Evolutionary conservation across 2,329 filamentous ascomycete species (phyloP).

Genomic region (Fonsecaea nubica): DNA sequence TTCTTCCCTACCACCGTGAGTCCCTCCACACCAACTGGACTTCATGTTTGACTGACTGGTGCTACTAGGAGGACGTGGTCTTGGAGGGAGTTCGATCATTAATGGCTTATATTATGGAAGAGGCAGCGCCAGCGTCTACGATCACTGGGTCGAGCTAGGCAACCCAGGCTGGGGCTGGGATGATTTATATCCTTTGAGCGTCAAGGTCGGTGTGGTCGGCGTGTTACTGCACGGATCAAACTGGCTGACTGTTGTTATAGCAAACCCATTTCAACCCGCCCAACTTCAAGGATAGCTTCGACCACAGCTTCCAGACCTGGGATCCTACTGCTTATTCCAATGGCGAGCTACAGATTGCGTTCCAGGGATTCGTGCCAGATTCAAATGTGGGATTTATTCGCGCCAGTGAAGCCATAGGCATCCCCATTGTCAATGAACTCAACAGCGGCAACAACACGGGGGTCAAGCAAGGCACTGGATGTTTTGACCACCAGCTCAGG

Average conservation of each 20-base stretch:
- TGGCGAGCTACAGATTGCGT: constrained; percentile 40
- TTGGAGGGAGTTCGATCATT: constrained; percentile 33
- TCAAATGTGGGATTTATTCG: constrained; percentile 43
- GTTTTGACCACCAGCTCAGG: constrained; percentile 40
- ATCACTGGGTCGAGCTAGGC: constrained; percentile 33
- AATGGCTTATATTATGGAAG: constrained; percentile 35
- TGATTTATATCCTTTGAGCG: constrained; percentile 20
- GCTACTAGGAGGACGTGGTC: constrained; percentile 24
- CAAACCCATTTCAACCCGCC: constrained; percentile 44
- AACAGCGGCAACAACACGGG: constrained; percentile 44
- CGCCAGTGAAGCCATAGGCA: constrained; percentile 42
- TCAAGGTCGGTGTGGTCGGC: constrained; percentile 19
- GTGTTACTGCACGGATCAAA: background rate
- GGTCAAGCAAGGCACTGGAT: constrained; percentile 43
- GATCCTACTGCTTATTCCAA: constrained; percentile 36
- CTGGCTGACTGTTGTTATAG: background rate
- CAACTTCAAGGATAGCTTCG: constrained; percentile 39
- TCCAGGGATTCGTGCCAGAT: constrained; percentile 40
- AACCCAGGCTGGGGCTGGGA: constrained; percentile 37
- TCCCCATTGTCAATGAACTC: constrained; percentile 46
- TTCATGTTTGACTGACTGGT: background rate
- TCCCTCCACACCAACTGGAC: background rate
- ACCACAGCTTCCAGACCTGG: constrained; percentile 43
- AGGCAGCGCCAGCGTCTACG: constrained; percentile 32
- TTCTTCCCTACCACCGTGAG: constrained; percentile 31